Evolutionary conservation across 371 early-diverging fungal genomes (phyloP), one percentile per base, ranked within the genome.

Genomic region (Choanephora cucurbitarum): DNA sequence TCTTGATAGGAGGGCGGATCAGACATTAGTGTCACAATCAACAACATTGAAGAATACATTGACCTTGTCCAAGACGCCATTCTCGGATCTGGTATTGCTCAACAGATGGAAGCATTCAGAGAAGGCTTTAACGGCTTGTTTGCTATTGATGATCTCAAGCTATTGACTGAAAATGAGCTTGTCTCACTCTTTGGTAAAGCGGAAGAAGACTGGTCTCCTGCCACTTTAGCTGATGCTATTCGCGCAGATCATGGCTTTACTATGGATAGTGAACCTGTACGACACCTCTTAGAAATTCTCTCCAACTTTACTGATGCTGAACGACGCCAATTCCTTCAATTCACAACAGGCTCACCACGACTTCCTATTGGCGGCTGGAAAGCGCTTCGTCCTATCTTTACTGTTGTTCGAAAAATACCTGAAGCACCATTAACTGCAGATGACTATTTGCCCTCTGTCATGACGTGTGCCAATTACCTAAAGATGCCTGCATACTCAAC

Each of bases 381-480:
- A 52, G 81, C 84, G 0, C 80, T 97, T 47, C 79, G 76, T 5
- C 97, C 97, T 22, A 80, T 87, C 8, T 82, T 97, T 42, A 95
- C 94, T 0, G 91, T 97, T 5, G 96, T 95, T 1, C 79, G 92
- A 55, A 93, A 92, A 60, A 73, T 77, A 5, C 80, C 78, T 37
- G 90, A 87, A 60, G 67, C 82, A 3, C 82, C 86, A 1, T 62
- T 86, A 34, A 77, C 69, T 19, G 73, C 94, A 0, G 94, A 96
- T 60, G 88, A 89, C 48, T 92, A 89, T 54, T 66, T 97, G 57
- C 98, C 96, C 8, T 89, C 89, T 17, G 98, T 96, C 22, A 97
- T 96, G 96, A 97, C 98, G 0, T 97, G 98, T 66, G 92, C 87
- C 37, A 95, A 97, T 56, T 94, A 94, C 57, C 80, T 97, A 49